Conservation (phyloP, 2,329 filamentous ascomycete species). For the Cladophialophora yegresii region DNA sequence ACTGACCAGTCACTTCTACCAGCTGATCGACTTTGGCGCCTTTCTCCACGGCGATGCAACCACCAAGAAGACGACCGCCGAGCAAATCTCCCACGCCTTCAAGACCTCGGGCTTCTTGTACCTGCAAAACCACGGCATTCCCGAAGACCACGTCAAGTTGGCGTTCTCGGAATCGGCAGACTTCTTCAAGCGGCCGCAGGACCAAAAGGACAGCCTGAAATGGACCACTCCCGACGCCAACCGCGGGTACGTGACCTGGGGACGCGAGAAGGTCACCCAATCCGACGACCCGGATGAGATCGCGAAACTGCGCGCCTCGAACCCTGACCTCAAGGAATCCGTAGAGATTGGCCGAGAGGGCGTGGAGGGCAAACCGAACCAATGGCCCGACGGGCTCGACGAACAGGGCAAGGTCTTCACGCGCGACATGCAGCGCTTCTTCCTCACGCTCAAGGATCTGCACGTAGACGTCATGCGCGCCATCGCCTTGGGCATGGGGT, state of each 20-base stretch:
- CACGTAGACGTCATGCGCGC: constrained; percentile 80
- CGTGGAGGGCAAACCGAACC: constrained; percentile 67
- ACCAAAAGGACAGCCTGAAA: constrained; percentile 64
- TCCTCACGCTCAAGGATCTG: constrained; percentile 69
- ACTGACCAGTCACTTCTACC: neutral
- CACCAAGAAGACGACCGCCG: constrained; percentile 66
- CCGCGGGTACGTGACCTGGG: constrained; percentile 69
- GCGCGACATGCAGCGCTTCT: constrained; percentile 72
- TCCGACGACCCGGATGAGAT: constrained; percentile 60
- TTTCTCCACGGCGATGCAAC: constrained; percentile 66
- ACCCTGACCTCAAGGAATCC: constrained; percentile 58
- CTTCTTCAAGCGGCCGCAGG: constrained; percentile 68
- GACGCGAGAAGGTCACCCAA: constrained; percentile 70
- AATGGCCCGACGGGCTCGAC: constrained; percentile 64
- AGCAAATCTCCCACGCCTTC: constrained; percentile 75
- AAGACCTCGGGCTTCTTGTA: constrained; percentile 88
- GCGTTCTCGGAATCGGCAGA: constrained; percentile 68
- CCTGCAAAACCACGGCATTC: constrained; percentile 75
- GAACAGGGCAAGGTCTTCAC: constrained; percentile 65
- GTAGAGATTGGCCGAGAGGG: constrained; percentile 64
- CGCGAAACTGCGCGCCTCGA: constrained; percentile 57
- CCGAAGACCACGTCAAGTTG: constrained; percentile 57
- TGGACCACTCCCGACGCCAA: constrained; percentile 75
- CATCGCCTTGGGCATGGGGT: constrained; percentile 76
- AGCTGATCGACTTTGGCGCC: constrained; percentile 77